Evolutionary conservation across 441 rosid species (phyloP).

Genomic region (Capsella rubella): DNA sequence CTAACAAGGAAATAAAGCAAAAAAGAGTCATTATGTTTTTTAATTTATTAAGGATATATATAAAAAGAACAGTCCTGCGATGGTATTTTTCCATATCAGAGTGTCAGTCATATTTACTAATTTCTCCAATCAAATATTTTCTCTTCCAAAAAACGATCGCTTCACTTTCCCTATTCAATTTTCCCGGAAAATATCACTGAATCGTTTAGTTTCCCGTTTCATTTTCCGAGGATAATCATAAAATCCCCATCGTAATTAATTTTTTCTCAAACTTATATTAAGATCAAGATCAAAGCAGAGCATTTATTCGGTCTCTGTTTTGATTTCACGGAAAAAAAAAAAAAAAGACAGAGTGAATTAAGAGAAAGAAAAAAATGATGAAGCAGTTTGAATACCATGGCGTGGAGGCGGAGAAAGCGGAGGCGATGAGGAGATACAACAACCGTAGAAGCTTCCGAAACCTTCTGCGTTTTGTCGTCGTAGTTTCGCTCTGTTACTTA

Average conservation of each 20-base stretch:
- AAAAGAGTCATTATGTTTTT: neutral
- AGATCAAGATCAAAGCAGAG: neutral
- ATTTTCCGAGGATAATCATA: neutral
- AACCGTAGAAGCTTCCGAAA: neutral
- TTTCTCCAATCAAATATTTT: constrained; percentile 26
- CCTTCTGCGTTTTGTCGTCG: constrained; percentile 6
- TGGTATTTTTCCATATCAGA: constrained; percentile 22
- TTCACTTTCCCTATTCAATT: constrained; percentile 35
- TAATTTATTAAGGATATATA: neutral
- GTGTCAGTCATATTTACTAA: neutral
- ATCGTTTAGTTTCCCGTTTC: constrained; percentile 18
- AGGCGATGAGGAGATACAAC: constrained; percentile 44
- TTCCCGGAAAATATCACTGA: neutral
- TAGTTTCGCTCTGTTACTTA: constrained; percentile 9
- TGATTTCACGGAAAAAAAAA: constrained; percentile 1
- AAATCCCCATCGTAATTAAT: neutral
- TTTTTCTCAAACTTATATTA: neutral
- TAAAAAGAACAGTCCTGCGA: neutral
- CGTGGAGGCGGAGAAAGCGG: constrained; percentile 39
- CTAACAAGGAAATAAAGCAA: neutral
- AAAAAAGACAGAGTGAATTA: neutral
- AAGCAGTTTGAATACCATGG: constrained; percentile 20
- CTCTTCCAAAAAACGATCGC: neutral
- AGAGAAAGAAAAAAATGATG: neutral
- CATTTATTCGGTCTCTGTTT: neutral